Percentiles rank a stretch among this genome's conserved stretches.
These are phyloP conservation scores for Peronospora farinosa DNA, from an alignment of 352 stramenopile species.

Conservation along the genomic window DNA sequence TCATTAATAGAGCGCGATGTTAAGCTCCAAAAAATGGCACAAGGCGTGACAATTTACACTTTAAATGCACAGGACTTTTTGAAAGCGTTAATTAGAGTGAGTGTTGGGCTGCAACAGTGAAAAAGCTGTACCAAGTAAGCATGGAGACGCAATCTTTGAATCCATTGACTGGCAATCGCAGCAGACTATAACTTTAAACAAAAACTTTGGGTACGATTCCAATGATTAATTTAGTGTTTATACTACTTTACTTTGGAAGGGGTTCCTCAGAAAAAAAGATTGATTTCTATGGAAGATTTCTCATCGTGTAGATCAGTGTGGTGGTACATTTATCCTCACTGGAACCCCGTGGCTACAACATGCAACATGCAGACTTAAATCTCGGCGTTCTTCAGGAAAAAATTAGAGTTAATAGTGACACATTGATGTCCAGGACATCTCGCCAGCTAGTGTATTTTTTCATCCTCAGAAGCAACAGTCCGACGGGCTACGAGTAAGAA, in stretches of 20 bases:
- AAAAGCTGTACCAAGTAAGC: conserved; percentile 69
- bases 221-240: too few relatives aligned
- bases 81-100: conserved; percentile 70
- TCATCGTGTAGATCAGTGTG: conserved; percentile 69
- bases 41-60: conserved; percentile 60
- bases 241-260: not conserved
- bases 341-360: conserved; percentile 27
- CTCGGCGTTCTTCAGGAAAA: conserved; percentile 69
- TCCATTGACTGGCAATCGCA: conserved; percentile 81
- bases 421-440: conserved; percentile 33
- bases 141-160: too few relatives aligned
- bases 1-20: conserved; percentile 73
- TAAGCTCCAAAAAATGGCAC: conserved; percentile 75
- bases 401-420: conserved; percentile 77
- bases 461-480: conserved; percentile 49
- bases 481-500: too few relatives aligned
- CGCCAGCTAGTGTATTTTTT: conserved; percentile 60
- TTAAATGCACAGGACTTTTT: conserved; percentile 72
- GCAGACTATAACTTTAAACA: conserved; percentile 16
- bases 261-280: conserved; percentile 51
- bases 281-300: conserved; percentile 69
- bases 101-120: conserved; percentile 58
- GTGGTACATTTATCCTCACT: conserved; percentile 65
- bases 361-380: not conserved
- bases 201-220: too few relatives aligned